Conservation (phyloP, 2,329 filamentous ascomycete genomes). For the Diaporthe capsici region DNA sequence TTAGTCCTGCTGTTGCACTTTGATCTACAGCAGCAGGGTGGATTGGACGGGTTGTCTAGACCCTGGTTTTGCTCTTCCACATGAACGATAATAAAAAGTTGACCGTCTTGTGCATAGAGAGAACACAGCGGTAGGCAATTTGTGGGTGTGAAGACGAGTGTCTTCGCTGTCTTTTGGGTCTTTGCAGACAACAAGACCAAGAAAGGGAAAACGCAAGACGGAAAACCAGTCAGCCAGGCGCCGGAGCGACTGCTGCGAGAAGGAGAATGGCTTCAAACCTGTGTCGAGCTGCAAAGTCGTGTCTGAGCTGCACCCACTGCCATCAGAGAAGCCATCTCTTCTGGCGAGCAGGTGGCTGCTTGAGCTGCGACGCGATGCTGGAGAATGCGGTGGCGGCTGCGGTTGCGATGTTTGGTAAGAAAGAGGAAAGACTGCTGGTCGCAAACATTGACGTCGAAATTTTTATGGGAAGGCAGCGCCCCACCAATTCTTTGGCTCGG, state of each 20-base stretch:
- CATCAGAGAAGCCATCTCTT: conserved; percentile 13
- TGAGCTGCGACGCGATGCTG: conserved; percentile 1
- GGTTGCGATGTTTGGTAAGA: conserved; percentile 11
- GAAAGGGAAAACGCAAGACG: conserved; percentile 11
- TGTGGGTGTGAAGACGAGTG: conserved; percentile 59
- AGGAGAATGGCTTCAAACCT: conserved; percentile 27
- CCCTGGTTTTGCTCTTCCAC: conserved; percentile 74
- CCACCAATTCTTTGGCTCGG: conserved; percentile 10
- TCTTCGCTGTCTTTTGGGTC: background rate
- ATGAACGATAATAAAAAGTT: conserved; percentile 68
- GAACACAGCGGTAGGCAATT: conserved; percentile 74
- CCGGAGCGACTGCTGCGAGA: background rate
- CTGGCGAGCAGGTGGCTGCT: conserved; percentile 20
- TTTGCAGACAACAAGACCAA: background rate
- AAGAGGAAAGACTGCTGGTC: conserved; percentile 32
- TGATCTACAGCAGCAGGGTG: conserved; percentile 72
- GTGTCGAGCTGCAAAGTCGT: conserved; percentile 18
- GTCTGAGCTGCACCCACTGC: background rate
- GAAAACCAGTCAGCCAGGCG: background rate
- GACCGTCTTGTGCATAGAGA: conserved; percentile 70
- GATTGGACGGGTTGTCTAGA: conserved; percentile 78
- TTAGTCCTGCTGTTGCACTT: conserved; percentile 74
- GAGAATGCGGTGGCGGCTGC: background rate
- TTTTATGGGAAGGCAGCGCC: conserved; percentile 26
- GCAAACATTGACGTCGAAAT: conserved; percentile 10